phyloP scores from a whole-genome alignment of 2,329 filamentous ascomycete species.

The Podosphaera xanthii region DNA sequence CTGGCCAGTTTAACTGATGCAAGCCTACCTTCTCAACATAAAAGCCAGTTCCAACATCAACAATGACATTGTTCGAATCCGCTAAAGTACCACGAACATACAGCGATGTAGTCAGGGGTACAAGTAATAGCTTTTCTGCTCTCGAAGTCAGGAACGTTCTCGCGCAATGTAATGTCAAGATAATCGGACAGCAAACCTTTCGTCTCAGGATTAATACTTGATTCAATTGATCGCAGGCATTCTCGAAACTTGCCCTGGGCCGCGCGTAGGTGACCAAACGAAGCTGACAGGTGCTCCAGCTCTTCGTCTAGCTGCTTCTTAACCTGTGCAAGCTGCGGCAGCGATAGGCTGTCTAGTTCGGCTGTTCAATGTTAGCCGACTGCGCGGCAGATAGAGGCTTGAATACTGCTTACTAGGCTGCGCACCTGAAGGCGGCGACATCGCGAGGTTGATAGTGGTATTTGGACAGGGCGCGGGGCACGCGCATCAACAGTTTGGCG shows the following conservation, averaged over 20 bases:
- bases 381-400: not conserved
- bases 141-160: not conserved
- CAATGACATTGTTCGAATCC: constrained; percentile 53
- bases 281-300: constrained; percentile 77
- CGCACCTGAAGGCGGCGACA: no score
- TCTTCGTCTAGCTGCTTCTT: constrained; percentile 95
- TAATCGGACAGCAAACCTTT: constrained; percentile 13
- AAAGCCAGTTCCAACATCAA: constrained; percentile 86
- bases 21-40: constrained; percentile 63
- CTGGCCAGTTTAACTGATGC: not conserved
- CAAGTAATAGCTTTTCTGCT: constrained; percentile 40
- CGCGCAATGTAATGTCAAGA: no score
- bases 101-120: constrained; percentile 84
- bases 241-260: constrained; percentile 85
- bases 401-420: not conserved
- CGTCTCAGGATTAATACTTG: constrained; percentile 24
- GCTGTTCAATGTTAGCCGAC: constrained; percentile 19
- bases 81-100: constrained; percentile 74
- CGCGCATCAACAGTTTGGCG: no score
- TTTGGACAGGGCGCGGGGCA: no score
- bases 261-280: constrained; percentile 70
- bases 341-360: constrained; percentile 54
- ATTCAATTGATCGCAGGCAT: constrained; percentile 56
- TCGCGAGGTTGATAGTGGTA: no score
- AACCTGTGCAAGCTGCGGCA: constrained; percentile 68